These are phyloP conservation scores for Amphibolis antarctica DNA, from an alignment of 106 monocot genomes.

Conservation along the genomic window DNA sequence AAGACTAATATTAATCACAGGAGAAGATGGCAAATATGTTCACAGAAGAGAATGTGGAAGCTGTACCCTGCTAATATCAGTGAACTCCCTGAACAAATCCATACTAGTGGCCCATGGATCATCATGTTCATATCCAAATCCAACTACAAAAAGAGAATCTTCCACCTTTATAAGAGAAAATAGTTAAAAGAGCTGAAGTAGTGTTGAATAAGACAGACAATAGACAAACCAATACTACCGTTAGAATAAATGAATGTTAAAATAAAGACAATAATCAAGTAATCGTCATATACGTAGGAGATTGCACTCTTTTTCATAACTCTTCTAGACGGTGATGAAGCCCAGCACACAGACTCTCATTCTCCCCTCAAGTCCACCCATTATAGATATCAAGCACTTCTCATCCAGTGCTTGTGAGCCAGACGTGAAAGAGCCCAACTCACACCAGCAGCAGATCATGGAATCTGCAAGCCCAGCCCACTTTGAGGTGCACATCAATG, in stretches of 20 bases:
- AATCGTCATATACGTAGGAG: no score
- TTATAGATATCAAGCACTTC: no score
- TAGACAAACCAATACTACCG: background rate
- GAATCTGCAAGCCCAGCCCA: no score
- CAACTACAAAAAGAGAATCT: constrained; percentile 88
- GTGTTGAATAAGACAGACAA: background rate
- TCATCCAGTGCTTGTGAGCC: no score
- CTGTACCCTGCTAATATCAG: constrained; percentile 85
- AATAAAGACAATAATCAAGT: background rate
- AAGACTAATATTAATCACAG: background rate
- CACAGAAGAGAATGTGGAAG: background rate
- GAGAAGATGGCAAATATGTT: background rate
- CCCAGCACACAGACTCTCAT: no score
- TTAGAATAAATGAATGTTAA: no score
- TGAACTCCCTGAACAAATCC: constrained; percentile 83
- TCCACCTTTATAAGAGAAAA: constrained; percentile 43
- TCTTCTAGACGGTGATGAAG: no score
- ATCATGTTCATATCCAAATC: constrained; percentile 99
- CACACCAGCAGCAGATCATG: no score
- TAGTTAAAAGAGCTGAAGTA: background rate
- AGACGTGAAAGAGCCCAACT: no score
- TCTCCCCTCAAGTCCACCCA: no score
- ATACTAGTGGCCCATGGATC: constrained; percentile 92
- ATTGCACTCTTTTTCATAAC: no score
- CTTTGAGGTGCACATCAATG: no score